Evolutionary conservation across 257 asterid species (phyloP), one percentile per base, ranked within the genome.

Genomic region (Nyctanthes arbortristis): DNA sequence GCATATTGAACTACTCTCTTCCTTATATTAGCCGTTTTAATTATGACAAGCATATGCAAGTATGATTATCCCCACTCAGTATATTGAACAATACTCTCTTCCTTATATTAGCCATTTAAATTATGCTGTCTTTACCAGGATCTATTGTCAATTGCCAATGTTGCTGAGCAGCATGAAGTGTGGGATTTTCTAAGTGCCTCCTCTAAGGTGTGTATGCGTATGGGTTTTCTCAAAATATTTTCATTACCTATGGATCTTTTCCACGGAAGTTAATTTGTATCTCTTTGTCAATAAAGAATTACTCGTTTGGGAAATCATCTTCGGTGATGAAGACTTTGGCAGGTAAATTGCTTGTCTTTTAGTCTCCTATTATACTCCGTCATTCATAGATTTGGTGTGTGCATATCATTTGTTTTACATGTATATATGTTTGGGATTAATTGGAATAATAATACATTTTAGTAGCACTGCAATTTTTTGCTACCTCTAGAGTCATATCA

Each of bases 81-180:
- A 54, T 24, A 31, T 25, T 57, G 78, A 22, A 65, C 60, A 28
- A 49, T 30, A 67, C 31, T 18, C 24, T 39, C 69, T 33, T 37
- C 29, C 45, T 60, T 57, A 67, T 49, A n/a, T 72, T 66, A 35
- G 36, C 30, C 62, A n/a, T 74, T 77, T 73, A 76, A 75, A 67
- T 39, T 22, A 40, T 54, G 68, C 24, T 59, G 22, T 78, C 61
- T 73, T 69, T 73, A 60, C 69, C 84, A 92, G 98, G 96, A 86
- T 78, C 89, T 92, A 74, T 74, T 92, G 80, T 79, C 96, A 76
- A 89, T 92, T 79, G 89, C 98, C 68, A 92, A 92, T 82, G 91
- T 92, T 72, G 96, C 92, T 60, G 98, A 92, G 88, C 98, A 92
- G 73, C 98, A 87, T 85, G 98, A 92, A 86, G 96, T 92, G 62